Conservation (phyloP, 352 stramenopile species). For the Globisporangium acanthophoron region DNA sequence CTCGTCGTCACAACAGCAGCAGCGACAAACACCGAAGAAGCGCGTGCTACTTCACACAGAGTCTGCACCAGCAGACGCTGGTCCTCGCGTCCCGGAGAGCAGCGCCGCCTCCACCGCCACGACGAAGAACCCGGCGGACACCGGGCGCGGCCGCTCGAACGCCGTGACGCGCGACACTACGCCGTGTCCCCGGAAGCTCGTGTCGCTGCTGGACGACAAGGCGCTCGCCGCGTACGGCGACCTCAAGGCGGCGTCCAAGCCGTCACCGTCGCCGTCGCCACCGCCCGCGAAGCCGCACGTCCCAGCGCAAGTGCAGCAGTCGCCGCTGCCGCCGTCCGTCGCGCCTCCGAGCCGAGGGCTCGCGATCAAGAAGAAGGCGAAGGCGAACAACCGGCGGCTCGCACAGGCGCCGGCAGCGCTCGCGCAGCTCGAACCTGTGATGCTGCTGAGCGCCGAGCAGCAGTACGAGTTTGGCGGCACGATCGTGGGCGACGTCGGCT, state of each 20-base stretch:
- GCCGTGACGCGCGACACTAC: conserved; percentile 7
- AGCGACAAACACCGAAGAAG: conserved; percentile 3
- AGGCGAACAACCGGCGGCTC: conserved; percentile 11
- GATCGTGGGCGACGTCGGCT: background rate
- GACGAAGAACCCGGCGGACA: background rate
- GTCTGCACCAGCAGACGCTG: conserved; percentile 1
- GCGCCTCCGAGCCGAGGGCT: conserved; percentile 1
- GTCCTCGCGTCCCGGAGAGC: background rate
- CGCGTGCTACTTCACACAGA: background rate
- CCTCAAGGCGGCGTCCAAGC: background rate
- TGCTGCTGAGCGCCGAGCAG: conserved; percentile 9
- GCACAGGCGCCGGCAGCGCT: background rate
- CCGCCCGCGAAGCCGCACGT: background rate
- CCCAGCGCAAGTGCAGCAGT: background rate
- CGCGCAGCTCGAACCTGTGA: background rate
- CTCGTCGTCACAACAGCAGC: conserved; percentile 6
- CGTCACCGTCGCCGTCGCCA: background rate
- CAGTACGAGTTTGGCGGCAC: conserved; percentile 18
- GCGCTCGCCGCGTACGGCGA: conserved; percentile 7
- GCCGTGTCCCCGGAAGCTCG: conserved; percentile 10
- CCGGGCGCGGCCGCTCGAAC: conserved; percentile 6
- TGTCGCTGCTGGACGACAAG: conserved; percentile 29
- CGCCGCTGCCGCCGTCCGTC: conserved; percentile 2
- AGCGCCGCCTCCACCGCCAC: conserved; percentile 10
- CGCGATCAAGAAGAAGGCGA: conserved; percentile 21